A percentile compares a stretch with the other conserved stretches of the same genome.
Conservation (phyloP, 805 yeast genomes). For the Cyberlindnera xishuangbannaensis region DNA sequence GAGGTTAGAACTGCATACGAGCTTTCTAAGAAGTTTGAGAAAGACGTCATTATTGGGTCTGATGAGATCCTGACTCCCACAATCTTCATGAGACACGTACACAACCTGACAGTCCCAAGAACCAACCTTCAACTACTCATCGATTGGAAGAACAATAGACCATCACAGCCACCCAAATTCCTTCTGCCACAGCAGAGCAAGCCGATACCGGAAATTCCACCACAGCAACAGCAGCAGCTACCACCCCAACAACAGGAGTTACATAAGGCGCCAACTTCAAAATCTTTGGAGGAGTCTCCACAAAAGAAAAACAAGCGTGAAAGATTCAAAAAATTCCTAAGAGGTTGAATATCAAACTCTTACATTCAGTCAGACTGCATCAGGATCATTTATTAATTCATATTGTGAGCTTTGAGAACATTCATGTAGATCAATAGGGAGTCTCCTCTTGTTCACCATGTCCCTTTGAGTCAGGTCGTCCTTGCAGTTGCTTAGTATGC, state of each 20-base stretch:
- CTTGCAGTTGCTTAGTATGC: no score
- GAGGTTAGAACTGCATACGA: conserved; percentile 77
- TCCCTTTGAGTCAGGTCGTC: no score
- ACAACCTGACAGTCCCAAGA: conserved; percentile 32
- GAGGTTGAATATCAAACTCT: no score
- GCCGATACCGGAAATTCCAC: neutral
- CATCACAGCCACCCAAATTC: conserved; percentile 37
- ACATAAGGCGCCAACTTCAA: no score
- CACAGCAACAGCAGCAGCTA: conserved; percentile 1
- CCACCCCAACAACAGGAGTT: no score
- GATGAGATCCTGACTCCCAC: conserved; percentile 62
- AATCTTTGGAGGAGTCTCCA: no score
- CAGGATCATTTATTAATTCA: no score
- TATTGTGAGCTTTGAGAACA: no score
- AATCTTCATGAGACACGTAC: conserved; percentile 33
- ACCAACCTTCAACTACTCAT: conserved; percentile 37
- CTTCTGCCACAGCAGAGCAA: conserved; percentile 24
- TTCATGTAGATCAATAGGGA: no score
- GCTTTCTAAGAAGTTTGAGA: conserved; percentile 52
- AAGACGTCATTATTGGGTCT: conserved; percentile 77
- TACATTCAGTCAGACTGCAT: no score
- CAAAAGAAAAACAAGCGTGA: conserved; percentile 40
- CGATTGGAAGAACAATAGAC: conserved; percentile 28
- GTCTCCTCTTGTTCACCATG: no score
- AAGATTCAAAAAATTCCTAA: conserved; percentile 43